Percentiles rank a stretch among this genome's conserved stretches.
Conservation (phyloP, 225 moss, liverwort and hornwort genomes). For the Bryum argenteum region DNA sequence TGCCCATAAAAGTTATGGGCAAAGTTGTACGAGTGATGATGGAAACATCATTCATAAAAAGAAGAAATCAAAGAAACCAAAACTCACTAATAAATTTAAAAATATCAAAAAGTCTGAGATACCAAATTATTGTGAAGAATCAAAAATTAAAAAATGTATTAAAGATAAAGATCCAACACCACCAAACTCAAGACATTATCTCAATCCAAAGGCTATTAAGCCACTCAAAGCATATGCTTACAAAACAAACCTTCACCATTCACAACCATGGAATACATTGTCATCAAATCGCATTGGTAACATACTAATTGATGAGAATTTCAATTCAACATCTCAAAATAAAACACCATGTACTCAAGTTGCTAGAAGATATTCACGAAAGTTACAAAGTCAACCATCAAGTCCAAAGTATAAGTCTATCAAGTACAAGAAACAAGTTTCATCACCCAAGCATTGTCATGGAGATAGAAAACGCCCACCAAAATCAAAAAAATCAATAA, state of each 20-base stretch:
- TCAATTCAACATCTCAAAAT: neutral
- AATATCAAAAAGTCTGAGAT: accelerated
- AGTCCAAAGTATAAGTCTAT: accelerated
- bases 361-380: neutral
- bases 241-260: constrained; percentile 5
- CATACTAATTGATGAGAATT: neutral
- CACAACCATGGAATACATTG: neutral
- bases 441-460: neutral
- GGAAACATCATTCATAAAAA: neutral
- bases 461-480: neutral
- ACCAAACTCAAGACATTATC: neutral
- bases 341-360: neutral
- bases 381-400: neutral
- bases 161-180: neutral
- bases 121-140: neutral
- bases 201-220: constrained; percentile 6
- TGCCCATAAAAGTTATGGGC: neutral
- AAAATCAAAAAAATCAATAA: neutral
- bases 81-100: neutral
- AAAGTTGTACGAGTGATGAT: too few species aligned
- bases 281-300: neutral
- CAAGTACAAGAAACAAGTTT: neutral
- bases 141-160: neutral
- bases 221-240: neutral
- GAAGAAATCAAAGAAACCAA: accelerated